Base-by-base conservation (phyloP, 306 rosid genomes). In the Vigna unguiculata region DNA sequence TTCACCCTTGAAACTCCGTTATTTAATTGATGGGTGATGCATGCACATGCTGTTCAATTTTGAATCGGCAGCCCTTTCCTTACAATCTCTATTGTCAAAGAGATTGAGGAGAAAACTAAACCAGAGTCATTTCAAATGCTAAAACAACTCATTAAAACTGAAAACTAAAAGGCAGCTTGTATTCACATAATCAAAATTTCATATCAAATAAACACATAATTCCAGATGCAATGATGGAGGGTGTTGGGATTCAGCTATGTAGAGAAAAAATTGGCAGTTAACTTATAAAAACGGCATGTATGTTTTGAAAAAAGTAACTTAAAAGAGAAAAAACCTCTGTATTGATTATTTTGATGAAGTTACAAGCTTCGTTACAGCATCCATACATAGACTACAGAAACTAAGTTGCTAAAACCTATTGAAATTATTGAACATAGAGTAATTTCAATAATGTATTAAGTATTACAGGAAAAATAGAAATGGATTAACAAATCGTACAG, bases 31-130 rank as follows among this genome's bases (percentile, higher is more conserved):
- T 74, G 6, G 71, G 62, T 49, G 73, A 58, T 10, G 64, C 43
- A 59, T 49, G 72, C 40, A 32, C 53, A 43, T 54, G 0, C 43
- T 58, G 34, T 53, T 34, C 43, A 58, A 58, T 47, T 73, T 73
- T 51, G 6, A 68, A 69, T 5, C 48, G 58, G 74, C 54, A 60
- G 38, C 43, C 21, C 58, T 71, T 52, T 36, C 60, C 48, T 67
- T 16, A 49, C 15, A 38, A 48, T 38, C 9, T 38, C 48, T 25
- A 67, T 48, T 47, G 30, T 74, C 43, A n/a, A n/a, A 19, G 52
- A 49, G 58, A 82, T 82, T 58, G 38, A 58, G 34, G 49, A 48
- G 83, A 73, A 67, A 73, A 61, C 30, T 47, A 72, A 36, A 72
- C 36, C 53, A 72, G 20, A 71, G 16, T 51, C 48, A 59, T 41